Base-by-base conservation (phyloP, 345 rosid genomes). In the Nasturtium officinale region DNA sequence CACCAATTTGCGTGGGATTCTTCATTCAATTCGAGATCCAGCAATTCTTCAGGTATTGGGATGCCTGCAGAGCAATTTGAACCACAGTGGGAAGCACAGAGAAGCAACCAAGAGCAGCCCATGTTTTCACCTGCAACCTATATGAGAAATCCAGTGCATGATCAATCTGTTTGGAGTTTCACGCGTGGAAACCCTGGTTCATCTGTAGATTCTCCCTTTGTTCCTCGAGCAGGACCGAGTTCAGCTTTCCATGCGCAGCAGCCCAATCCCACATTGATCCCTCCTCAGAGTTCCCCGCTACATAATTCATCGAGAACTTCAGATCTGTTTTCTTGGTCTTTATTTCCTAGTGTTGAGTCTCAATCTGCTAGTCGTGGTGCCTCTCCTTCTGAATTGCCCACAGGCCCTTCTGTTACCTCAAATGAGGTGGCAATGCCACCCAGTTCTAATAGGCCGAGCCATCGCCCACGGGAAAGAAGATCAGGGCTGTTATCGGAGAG, bases 251-350 rank as follows among this genome's bases (percentile, higher is more conserved):
- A 78, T 82, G 75, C 83, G 38, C 70, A 72, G 55, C 79, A 74
- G 65, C 82, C 84, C 13, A 21, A 56, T 71, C 81, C 92, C 42
- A 21, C 88, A 18, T 85, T 89, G 91, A 57, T 82, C 64, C 71
- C 87, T 69, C 83, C 80, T 60, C 84, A 37, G 54, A 82, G 62
- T 61, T 67, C 82, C 1, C 32, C 84, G 37, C 9, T 77, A 15
- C 80, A 77, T 61, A 81, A 78, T 84, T 82, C 75, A 42, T 86
- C 79, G 66, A 79, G 87, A 77, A 67, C 73, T 60, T 48, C 87
- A 6, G 97, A 90, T 65, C 71, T 84, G 69, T 73, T 86, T 73
- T 85, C 91, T 42, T 84, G 96, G 94, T 83, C 94, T 73, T 78
- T 90, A 69, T 88, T 87, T 81, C 92, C 90, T 43, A 74, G 81